Conservation (phyloP, 83 land plant genomes). For the Thuja plicata region DNA sequence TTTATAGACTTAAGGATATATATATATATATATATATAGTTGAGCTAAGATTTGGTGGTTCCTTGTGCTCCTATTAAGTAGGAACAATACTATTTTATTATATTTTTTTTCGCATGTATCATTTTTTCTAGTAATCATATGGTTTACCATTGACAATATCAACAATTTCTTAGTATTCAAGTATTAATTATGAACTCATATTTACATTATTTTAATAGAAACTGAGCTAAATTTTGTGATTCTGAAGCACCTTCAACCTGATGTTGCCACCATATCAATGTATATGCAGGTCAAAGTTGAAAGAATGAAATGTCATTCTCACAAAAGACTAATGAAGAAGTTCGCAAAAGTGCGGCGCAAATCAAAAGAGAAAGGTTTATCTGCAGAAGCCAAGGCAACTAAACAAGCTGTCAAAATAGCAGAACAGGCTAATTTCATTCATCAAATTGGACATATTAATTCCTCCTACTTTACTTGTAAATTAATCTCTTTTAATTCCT, state of each 20-base stretch:
- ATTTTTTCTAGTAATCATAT: neutral
- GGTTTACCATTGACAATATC: neutral
- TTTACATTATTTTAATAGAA: neutral
- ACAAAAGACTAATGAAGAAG: conserved; percentile 72
- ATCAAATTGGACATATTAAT: conserved; percentile 81
- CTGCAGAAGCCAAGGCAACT: conserved; percentile 74
- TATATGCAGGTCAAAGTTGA: conserved; percentile 78
- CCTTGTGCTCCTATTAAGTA: neutral
- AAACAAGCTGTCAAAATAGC: conserved; percentile 77
- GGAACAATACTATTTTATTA: neutral
- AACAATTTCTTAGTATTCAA: neutral
- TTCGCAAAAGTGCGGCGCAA: conserved; percentile 59
- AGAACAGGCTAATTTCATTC: conserved; percentile 78
- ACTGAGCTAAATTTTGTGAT: neutral
- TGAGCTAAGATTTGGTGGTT: neutral
- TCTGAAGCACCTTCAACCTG: neutral
- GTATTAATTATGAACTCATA: neutral
- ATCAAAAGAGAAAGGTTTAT: conserved; percentile 82
- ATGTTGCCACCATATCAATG: neutral
- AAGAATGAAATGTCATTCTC: conserved; percentile 69
- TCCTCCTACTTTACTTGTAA: conserved; percentile 54
- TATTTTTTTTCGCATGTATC: neutral
- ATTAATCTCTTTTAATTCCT: conserved; percentile 53
- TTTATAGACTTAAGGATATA: neutral
- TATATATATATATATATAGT: neutral